phyloP scores from a whole-genome alignment of 148 eudicot species.

The Persicaria maculosa region DNA sequence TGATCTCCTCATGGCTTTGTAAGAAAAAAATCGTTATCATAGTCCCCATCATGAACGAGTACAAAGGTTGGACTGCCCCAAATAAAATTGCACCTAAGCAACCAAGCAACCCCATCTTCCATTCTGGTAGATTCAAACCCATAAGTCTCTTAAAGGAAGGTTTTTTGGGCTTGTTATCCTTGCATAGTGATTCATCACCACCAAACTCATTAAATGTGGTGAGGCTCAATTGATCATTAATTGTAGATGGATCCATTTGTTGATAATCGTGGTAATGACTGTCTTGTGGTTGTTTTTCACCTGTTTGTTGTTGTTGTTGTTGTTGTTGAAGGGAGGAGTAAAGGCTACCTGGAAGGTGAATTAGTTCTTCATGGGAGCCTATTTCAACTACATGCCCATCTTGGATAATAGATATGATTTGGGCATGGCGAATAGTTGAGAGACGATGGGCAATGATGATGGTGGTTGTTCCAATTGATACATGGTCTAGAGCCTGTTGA shows the following conservation, averaged over 20 bases:
- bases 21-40: conserved; percentile 66
- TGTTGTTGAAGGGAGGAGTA: conserved; percentile 52
- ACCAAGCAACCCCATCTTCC: conserved; percentile 64
- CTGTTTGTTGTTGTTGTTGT: conserved; percentile 26
- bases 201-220: conserved; percentile 40
- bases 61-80: conserved; percentile 70
- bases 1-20: conserved; percentile 41
- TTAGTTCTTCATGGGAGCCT: conserved; percentile 52
- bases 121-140: conserved; percentile 66
- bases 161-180: conserved; percentile 8
- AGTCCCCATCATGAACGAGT: conserved; percentile 68
- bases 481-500: conserved; percentile 68
- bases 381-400: conserved; percentile 47
- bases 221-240: conserved; percentile 30
- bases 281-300: background rate
- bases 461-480: conserved; percentile 59
- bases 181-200: conserved; percentile 43
- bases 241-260: conserved; percentile 18
- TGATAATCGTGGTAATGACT: conserved; percentile 9
- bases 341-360: conserved; percentile 25
- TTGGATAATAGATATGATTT: conserved; percentile 49
- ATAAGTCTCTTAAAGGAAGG: conserved; percentile 66
- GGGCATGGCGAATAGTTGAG: conserved; percentile 67
- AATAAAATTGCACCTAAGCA: conserved; percentile 47
- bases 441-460: conserved; percentile 73